phyloP scores from a whole-genome alignment of 2,329 filamentous ascomycete genomes.

The Plenodomus lindquistii region DNA sequence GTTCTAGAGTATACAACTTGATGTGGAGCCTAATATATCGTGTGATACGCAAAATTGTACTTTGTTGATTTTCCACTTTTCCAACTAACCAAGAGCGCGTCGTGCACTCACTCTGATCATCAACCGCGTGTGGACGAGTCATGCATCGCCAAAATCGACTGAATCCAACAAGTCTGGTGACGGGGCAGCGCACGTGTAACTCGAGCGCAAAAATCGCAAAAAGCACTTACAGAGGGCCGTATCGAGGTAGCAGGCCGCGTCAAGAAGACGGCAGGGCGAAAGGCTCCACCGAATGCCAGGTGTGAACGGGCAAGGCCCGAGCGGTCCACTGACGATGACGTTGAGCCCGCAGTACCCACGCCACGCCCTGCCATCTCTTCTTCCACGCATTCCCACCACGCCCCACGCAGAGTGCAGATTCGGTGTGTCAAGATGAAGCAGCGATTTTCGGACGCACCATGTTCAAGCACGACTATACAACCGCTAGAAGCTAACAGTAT shows the following conservation, averaged over 20 bases:
- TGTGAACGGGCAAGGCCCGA: constrained; percentile 3
- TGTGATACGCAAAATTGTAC: no score
- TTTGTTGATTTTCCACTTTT: no score
- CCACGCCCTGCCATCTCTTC: constrained; percentile 3
- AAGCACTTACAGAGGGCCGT: constrained; percentile 5
- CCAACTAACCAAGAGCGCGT: no score
- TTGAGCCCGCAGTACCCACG: constrained; percentile 2
- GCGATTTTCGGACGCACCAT: constrained; percentile 9
- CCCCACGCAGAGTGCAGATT: constrained; percentile 5
- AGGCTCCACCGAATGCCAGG: constrained; percentile 15
- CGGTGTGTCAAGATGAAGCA: constrained; percentile 8
- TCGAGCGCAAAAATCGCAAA: constrained; percentile 4
- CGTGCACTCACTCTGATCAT: constrained; percentile 24
- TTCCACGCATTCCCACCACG: neutral
- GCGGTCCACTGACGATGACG: no score
- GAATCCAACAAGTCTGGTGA: constrained; percentile 9
- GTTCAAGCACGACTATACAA: no score
- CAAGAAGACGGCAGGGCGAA: no score
- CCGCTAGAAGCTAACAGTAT: no score
- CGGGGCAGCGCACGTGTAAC: constrained; percentile 7
- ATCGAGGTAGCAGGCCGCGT: constrained; percentile 12
- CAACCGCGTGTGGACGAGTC: constrained; percentile 4
- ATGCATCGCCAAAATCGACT: constrained; percentile 1
- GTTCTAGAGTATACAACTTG: no score
- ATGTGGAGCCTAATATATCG: no score